These are phyloP conservation scores for Trichoderma asperellum DNA, from an alignment of 2,329 filamentous ascomycete genomes.

Conservation along the genomic window DNA sequence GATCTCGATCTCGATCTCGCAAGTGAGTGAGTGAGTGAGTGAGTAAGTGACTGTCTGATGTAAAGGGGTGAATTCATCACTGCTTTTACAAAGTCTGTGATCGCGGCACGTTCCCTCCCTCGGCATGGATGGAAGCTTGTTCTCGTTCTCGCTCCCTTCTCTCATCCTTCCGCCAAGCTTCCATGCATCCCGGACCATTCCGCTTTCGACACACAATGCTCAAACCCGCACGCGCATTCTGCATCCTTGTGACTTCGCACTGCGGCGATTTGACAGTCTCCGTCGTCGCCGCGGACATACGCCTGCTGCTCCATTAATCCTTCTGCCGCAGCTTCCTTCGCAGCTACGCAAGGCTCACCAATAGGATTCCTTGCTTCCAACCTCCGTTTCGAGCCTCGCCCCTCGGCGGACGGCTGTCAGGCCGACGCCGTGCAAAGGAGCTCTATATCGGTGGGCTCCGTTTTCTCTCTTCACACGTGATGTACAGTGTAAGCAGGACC, in stretches of 20 bases:
- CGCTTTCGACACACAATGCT: background rate
- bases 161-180: constrained; percentile 1
- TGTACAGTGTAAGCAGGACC: background rate
- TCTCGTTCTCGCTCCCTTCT: constrained; percentile 3
- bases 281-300: constrained; percentile 19
- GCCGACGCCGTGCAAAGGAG: background rate
- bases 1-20: background rate
- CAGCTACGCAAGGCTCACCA: constrained; percentile 7
- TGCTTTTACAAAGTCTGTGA: background rate
- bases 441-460: background rate
- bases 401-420: background rate
- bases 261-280: constrained; percentile 7
- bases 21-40: too few relatives aligned
- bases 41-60: too few relatives aligned
- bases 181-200: constrained; percentile 11
- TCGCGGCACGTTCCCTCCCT: background rate
- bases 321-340: background rate
- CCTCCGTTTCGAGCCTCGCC: background rate
- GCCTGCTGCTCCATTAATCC: background rate
- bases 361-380: background rate
- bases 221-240: background rate
- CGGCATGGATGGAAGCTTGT: background rate
- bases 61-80: background rate
- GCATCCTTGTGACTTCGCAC: constrained; percentile 12
- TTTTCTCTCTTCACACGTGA: background rate